Evolutionary conservation across 2,329 filamentous ascomycete species (phyloP).

Genomic region (Chalara sp.): DNA sequence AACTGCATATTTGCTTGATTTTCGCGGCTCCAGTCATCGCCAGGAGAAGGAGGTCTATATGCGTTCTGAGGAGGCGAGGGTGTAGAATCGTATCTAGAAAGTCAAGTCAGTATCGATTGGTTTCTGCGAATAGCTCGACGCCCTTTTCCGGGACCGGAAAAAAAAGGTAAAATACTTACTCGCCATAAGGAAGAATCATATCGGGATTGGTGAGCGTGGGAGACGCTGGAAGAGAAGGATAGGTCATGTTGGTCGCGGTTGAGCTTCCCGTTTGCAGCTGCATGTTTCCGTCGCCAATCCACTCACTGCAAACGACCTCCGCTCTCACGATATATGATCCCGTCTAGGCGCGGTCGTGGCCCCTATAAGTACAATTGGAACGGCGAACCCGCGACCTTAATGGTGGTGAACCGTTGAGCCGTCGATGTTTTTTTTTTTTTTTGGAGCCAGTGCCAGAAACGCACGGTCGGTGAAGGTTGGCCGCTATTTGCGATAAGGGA

Average conservation of each 20-base stretch:
- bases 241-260: conserved; percentile 26
- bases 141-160: not conserved
- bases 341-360: too few species aligned
- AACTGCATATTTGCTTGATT: conserved; percentile 20
- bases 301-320: too few species aligned
- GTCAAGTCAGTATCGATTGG: too few species aligned
- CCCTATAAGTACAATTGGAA: too few species aligned
- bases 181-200: conserved; percentile 81
- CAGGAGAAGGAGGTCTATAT: conserved; percentile 33
- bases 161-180: conserved; percentile 29
- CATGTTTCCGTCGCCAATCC: conserved; percentile 13
- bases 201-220: conserved; percentile 90
- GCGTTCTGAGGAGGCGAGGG: conserved; percentile 32
- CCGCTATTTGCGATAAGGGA: too few species aligned
- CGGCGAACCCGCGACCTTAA: too few species aligned
- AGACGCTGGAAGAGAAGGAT: conserved; percentile 55
- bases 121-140: too few species aligned
- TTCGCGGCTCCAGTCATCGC: conserved; percentile 27
- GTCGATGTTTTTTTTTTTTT: too few species aligned
- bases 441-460: too few species aligned
- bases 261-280: conserved; percentile 18
- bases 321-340: too few species aligned
- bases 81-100: conserved; percentile 34
- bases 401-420: too few species aligned
- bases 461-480: too few species aligned